Evolutionary conservation across 306 rosid species (phyloP).

Genomic region (Quercus berberidifolia): DNA sequence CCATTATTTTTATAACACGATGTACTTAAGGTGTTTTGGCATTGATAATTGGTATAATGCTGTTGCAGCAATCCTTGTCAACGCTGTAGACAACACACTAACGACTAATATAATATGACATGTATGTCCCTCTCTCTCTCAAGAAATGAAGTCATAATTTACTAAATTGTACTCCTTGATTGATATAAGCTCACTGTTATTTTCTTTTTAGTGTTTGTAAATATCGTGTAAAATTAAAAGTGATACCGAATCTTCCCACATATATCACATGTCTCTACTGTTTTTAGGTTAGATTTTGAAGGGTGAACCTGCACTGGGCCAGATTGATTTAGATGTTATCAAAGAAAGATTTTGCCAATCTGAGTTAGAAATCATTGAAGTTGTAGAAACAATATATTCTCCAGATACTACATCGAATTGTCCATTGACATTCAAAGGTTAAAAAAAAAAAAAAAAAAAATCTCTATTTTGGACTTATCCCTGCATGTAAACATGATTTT

Average conservation of each 20-base stretch:
- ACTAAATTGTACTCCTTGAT: too few species aligned
- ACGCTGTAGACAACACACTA: neutral
- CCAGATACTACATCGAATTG: neutral
- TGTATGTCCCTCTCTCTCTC: neutral
- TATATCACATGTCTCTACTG: too few species aligned
- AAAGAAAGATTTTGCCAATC: neutral
- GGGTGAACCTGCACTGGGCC: too few species aligned
- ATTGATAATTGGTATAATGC: slow-evolving; percentile 1
- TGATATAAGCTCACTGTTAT: too few species aligned
- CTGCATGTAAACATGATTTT: neutral
- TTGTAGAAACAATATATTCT: too few species aligned
- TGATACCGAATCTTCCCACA: too few species aligned
- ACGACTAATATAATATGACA: neutral
- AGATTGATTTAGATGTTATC: too few species aligned
- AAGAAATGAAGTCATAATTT: too few species aligned
- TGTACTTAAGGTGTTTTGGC: neutral
- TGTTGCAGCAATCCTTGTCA: slow-evolving; percentile 5
- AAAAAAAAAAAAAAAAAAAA: neutral
- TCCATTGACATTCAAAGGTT: neutral
- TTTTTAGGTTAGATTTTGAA: too few species aligned
- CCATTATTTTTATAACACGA: slow-evolving; percentile 1
- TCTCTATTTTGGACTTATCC: neutral
- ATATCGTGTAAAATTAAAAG: too few species aligned
- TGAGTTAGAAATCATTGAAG: neutral
- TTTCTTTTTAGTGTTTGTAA: too few species aligned